A percentile compares a stretch with the other conserved stretches of the same genome.
These are phyloP conservation scores for Aspergillus bertholletiae DNA, from an alignment of 495 filamentous ascomycete species.

Conservation along the genomic window DNA sequence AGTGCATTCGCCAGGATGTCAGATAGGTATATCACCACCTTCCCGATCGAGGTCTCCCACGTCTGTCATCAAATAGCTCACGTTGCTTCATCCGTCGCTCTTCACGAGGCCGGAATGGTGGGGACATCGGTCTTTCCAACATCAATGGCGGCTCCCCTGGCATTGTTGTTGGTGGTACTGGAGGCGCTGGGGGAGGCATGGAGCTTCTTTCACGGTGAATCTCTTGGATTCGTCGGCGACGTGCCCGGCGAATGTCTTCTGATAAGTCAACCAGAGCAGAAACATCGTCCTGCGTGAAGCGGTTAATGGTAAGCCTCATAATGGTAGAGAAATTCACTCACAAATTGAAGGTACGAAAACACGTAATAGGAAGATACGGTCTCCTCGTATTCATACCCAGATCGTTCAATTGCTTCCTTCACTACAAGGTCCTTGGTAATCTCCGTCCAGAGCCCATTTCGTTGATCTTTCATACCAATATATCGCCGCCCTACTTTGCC, in stretches of 20 bases:
- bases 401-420: conserved; percentile 78
- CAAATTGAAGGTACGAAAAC: conserved; percentile 84
- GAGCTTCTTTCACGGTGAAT: conserved; percentile 73
- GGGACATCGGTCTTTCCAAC: conserved; percentile 5
- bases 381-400: conserved; percentile 90
- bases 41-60: conserved; percentile 11
- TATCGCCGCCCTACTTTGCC: conserved; percentile 39
- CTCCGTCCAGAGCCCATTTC: conserved; percentile 88
- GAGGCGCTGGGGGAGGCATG: conserved; percentile 21
- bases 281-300: conserved; percentile 70
- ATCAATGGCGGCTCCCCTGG: conserved; percentile 8
- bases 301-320: conserved; percentile 19
- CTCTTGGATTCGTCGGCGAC: conserved; percentile 73
- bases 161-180: background rate
- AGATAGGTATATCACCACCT: conserved; percentile 11
- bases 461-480: conserved; percentile 32
- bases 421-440: conserved; percentile 92
- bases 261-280: conserved; percentile 74
- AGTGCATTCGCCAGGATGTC: background rate
- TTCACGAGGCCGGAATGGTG: conserved; percentile 16
- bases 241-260: conserved; percentile 73
- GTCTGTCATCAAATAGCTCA: conserved; percentile 18
- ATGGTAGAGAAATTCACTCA: conserved; percentile 45
- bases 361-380: conserved; percentile 88
- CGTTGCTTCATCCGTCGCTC: conserved; percentile 16